Evolutionary conservation across 768 basidiomycete genomes (phyloP).

Genomic region (Leccinum truebloodii): DNA sequence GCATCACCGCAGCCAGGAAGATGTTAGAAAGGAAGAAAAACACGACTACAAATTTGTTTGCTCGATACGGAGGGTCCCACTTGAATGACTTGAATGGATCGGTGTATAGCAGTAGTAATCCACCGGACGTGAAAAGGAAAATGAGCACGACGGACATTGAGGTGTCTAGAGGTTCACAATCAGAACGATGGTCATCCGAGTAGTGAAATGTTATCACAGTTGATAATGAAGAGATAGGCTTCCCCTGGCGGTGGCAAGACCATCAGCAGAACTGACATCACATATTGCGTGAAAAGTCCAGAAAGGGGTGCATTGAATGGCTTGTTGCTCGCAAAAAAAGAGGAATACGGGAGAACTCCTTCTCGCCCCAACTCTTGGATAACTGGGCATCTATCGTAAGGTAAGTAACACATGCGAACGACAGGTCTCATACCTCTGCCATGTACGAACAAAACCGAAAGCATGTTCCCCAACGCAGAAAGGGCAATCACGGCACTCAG

Average conservation of each 20-base stretch:
- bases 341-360: conserved; percentile 64
- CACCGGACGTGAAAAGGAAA: conserved; percentile 60
- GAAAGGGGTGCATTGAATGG: conserved; percentile 69
- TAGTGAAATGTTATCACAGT: conserved; percentile 38
- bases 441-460: conserved; percentile 65
- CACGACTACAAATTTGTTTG: conserved; percentile 47
- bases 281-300: conserved; percentile 63
- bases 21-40: conserved; percentile 67
- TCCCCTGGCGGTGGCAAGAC: conserved; percentile 67
- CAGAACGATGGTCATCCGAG: neutral
- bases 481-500: conserved; percentile 64
- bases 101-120: conserved; percentile 62
- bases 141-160: conserved; percentile 60
- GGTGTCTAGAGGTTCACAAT: conserved; percentile 40
- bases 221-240: conserved; percentile 71
- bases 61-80: conserved; percentile 69
- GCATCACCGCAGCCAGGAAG: conserved; percentile 60
- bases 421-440: conserved; percentile 51
- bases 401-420: neutral
- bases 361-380: conserved; percentile 76
- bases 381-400: conserved; percentile 39
- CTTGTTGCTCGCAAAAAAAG: conserved; percentile 68
- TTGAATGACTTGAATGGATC: conserved; percentile 40
- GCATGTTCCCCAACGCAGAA: conserved; percentile 63
- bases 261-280: conserved; percentile 56